phyloP scores from a whole-genome alignment of 2,329 filamentous ascomycete genomes.

The Bipolaris zeicola region DNA sequence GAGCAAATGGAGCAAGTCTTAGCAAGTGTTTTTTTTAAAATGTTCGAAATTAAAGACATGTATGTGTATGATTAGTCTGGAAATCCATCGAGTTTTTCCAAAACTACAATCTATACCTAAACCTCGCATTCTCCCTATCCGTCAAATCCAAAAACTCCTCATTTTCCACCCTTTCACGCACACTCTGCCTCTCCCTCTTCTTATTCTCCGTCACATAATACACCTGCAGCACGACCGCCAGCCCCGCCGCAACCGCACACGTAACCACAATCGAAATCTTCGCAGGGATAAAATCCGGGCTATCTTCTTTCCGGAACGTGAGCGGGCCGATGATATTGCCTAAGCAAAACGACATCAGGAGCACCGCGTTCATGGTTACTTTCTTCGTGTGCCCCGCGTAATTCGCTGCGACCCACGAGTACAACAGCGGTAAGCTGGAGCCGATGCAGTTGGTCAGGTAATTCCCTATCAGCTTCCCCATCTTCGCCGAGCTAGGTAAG shows the following conservation, averaged over 20 bases:
- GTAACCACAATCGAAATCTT: constrained; percentile 51
- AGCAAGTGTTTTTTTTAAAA: too few species aligned
- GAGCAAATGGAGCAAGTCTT: too few species aligned
- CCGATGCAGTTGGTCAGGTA: constrained; percentile 56
- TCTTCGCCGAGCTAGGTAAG: constrained; percentile 19
- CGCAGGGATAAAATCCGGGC: constrained; percentile 47
- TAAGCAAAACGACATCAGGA: constrained; percentile 51
- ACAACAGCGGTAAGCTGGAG: constrained; percentile 36
- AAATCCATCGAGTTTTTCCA: too few species aligned
- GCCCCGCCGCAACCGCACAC: constrained; percentile 45
- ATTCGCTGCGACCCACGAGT: constrained; percentile 56
- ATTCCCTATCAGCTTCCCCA: constrained; percentile 37
- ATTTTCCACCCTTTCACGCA: constrained; percentile 20
- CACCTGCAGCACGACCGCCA: constrained; percentile 45
- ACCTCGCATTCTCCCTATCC: constrained; percentile 41
- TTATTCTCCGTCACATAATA: constrained; percentile 40
- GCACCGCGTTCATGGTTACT: constrained; percentile 61
- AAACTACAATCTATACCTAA: constrained; percentile 26
- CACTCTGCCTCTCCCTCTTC: constrained; percentile 27
- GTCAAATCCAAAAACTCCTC: constrained; percentile 48
- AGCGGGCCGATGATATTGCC: constrained; percentile 52
- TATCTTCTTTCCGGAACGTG: constrained; percentile 48
- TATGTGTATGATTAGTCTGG: too few species aligned
- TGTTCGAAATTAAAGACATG: too few species aligned
- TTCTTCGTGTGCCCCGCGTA: constrained; percentile 50